Percentiles rank a stretch among this genome's conserved stretches.
Conservation (phyloP, 2,329 filamentous ascomycete genomes). For the Parasarocladium wereldwijsianum region DNA sequence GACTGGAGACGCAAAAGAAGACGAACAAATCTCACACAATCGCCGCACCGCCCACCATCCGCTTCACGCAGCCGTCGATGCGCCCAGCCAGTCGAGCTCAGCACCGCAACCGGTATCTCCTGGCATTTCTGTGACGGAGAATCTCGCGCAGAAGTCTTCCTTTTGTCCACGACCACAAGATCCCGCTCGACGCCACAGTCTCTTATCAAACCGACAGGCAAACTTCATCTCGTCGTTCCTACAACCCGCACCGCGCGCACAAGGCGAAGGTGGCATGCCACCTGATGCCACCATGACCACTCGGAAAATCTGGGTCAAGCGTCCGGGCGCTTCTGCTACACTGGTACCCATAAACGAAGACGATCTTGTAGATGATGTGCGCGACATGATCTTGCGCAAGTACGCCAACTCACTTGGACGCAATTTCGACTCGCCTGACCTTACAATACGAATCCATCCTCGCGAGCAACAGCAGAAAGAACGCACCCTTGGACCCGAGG, state of each 20-base stretch:
- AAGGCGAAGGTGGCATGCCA: slow-evolving; percentile 3
- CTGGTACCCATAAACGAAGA: slow-evolving; percentile 74
- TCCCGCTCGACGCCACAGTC: slow-evolving; percentile 14
- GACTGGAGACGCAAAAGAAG: too few species aligned
- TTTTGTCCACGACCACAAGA: slow-evolving; percentile 1
- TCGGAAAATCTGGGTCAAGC: slow-evolving; percentile 90
- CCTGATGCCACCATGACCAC: slow-evolving; percentile 38
- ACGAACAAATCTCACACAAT: too few species aligned
- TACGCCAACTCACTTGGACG: slow-evolving; percentile 86
- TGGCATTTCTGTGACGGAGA: too few species aligned
- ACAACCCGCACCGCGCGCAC: slow-evolving; percentile 8
- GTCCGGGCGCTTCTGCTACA: slow-evolving; percentile 73
- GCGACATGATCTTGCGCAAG: slow-evolving; percentile 82
- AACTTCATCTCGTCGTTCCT: slow-evolving; percentile 17
- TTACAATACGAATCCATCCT: slow-evolving; percentile 64
- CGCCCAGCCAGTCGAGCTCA: too few species aligned
- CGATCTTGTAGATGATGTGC: slow-evolving; percentile 86
- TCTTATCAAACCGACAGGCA: slow-evolving; percentile 23
- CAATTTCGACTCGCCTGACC: slow-evolving; percentile 80
- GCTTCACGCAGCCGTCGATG: too few species aligned
- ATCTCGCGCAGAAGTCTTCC: too few species aligned
- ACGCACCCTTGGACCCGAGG: slow-evolving; percentile 69
- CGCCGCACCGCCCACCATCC: too few species aligned
- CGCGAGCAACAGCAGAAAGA: slow-evolving; percentile 47
- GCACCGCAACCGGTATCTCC: too few species aligned